phyloP scores from a whole-genome alignment of 208 protist genomes.

The Acanthamoeba royreba region DNA sequence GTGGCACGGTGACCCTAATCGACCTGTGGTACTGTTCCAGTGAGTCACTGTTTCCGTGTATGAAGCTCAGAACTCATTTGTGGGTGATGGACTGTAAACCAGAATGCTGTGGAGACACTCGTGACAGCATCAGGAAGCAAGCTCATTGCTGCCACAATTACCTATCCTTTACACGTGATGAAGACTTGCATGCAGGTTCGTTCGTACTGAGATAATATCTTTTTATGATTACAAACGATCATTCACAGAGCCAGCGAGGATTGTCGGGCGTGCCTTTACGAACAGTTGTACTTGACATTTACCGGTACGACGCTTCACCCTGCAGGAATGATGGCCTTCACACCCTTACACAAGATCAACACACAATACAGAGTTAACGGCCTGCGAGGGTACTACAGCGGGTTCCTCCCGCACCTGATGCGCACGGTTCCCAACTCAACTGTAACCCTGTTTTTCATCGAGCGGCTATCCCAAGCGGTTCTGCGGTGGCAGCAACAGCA shows the following conservation, averaged over 20 bases:
- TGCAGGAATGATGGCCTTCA: no score
- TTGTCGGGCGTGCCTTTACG: not conserved
- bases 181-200: slow-evolving; percentile 23
- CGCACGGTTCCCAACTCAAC: slow-evolving; percentile 35
- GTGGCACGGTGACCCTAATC: not conserved
- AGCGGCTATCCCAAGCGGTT: not conserved
- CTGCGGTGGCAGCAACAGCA: not conserved
- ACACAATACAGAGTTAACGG: not conserved
- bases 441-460: slow-evolving; percentile 19
- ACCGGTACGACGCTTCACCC: not conserved
- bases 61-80: not conserved
- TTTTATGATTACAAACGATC: not conserved
- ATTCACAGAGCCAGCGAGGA: not conserved
- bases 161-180: slow-evolving; percentile 17
- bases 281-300: not conserved
- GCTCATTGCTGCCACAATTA: not conserved
- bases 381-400: slow-evolving; percentile 2
- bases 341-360: no score
- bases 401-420: not conserved
- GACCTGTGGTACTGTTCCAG: not conserved
- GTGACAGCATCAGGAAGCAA: not conserved
- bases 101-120: not conserved
- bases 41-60: not conserved
- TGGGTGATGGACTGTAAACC: no score
- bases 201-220: not conserved